Base-by-base conservation (phyloP, 352 stramenopile genomes). In the Phytophthora sojae region DNA sequence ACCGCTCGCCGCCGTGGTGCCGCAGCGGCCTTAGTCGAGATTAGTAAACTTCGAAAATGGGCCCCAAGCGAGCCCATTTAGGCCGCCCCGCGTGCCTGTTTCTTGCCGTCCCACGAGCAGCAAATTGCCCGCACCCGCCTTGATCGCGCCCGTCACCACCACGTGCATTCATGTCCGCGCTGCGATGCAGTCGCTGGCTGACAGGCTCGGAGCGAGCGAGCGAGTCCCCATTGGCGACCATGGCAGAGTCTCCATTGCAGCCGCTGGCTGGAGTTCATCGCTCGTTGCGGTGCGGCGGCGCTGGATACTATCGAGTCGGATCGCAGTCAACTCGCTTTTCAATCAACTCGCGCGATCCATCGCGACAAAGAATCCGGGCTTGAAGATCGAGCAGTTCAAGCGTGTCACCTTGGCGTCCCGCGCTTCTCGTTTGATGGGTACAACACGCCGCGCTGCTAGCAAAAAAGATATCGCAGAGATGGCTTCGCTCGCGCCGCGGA, bases 341-440 rank as follows among this genome's bases (percentile, higher is more conserved):
- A 47, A 9, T 47, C 15, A 19, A 17, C 39, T 47, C 39, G 39
- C 39, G 39, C 39, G 39, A 47, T 47, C 39, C 39, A 44, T 19
- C 14, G 39, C 12, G 39, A 47, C 39, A 47, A 47, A 47, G 39
- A 47, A 47, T 47, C 39, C 39, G 39, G 39, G 50, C 66, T 68
- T 73, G 53, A 64, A 65, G 44, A 35, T 57, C 21, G 32, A 17
- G 29, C 15, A 39, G 51, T 49, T 56, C 57, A 61, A 71, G 58
- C 62, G 23, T 57, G 64, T 65, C 45, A 62, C 53, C 35, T 39
- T 2, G 26, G 26, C 25, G 47, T 71, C 57, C 57, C 64, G 53
- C 45, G 49, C 39, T 56, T 59, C 51, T 63, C 54, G 12, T 56
- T 69, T 74, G 60, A 71, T 75, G 50, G 62, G 63, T 71, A 21